phyloP scores from a whole-genome alignment of 2,329 filamentous ascomycete species.

The Scedosporium dehoogii region DNA sequence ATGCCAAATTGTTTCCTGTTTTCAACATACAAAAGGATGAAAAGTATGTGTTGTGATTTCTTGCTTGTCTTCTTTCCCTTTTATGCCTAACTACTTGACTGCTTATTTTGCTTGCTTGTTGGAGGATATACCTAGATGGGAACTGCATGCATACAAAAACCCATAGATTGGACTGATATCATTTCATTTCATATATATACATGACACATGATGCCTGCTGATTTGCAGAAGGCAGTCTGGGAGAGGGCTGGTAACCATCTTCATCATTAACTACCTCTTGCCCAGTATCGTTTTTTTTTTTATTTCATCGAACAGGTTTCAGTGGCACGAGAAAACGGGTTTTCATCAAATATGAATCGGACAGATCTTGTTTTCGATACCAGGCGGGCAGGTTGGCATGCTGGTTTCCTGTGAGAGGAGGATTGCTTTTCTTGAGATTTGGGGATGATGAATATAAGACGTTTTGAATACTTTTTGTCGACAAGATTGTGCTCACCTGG shows the following conservation, averaged over 20 bases:
- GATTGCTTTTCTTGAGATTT: neutral
- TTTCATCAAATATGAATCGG: neutral
- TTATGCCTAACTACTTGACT: neutral
- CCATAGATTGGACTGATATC: neutral
- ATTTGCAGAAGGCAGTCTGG: no score
- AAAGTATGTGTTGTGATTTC: neutral
- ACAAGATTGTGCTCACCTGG: neutral
- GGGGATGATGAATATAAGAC: neutral
- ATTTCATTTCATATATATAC: neutral
- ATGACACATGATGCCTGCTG: no score
- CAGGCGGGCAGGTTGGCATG: neutral
- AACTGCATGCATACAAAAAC: neutral
- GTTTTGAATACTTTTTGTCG: neutral
- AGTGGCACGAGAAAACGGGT: neutral
- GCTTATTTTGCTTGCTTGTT: neutral
- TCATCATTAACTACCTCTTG: neutral
- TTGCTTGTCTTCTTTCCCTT: neutral
- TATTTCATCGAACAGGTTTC: no score
- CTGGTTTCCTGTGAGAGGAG: neutral
- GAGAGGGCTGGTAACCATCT: neutral
- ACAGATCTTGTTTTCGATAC: neutral
- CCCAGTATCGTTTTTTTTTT: no score
- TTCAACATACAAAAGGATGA: neutral
- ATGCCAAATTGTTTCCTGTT: neutral
- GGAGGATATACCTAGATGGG: neutral